phyloP scores from a whole-genome alignment of 169 alveolate genomes.

The Toxoplasma gondii region DNA sequence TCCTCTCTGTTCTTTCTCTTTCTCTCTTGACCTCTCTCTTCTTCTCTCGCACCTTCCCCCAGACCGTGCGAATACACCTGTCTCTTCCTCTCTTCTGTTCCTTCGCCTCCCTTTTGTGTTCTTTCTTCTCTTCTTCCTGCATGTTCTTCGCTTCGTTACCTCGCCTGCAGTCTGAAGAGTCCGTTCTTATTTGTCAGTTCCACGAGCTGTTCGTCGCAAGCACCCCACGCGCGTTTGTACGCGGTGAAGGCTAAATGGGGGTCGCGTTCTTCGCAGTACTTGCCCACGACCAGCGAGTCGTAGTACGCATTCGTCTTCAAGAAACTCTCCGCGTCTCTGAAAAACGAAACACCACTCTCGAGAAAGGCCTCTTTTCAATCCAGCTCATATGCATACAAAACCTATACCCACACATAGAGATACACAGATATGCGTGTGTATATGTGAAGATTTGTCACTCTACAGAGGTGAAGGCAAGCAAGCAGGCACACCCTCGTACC shows the following conservation, averaged over 20 bases:
- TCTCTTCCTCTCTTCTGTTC: background rate
- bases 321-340: slow-evolving; percentile 78
- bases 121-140: background rate
- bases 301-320: slow-evolving; percentile 96
- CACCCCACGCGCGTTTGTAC: slow-evolving; percentile 97
- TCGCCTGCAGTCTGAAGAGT: slow-evolving; percentile 95
- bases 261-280: slow-evolving; percentile 98
- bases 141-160: slow-evolving; percentile 37
- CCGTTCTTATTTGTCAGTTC: slow-evolving; percentile 96
- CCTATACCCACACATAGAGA: background rate
- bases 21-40: background rate
- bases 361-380: background rate
- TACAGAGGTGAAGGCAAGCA: too few species aligned
- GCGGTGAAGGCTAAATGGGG: slow-evolving; percentile 99
- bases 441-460: too few species aligned
- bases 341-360: background rate
- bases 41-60: background rate
- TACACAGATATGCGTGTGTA: background rate
- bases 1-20: background rate
- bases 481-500: too few species aligned
- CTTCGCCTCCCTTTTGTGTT: background rate
- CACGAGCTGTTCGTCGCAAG: slow-evolving; percentile 97
- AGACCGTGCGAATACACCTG: background rate
- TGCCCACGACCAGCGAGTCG: slow-evolving; percentile 97
- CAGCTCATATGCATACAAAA: background rate